phyloP scores from a whole-genome alignment of 2,329 filamentous ascomycete genomes.

The Claviceps fusiformis region DNA sequence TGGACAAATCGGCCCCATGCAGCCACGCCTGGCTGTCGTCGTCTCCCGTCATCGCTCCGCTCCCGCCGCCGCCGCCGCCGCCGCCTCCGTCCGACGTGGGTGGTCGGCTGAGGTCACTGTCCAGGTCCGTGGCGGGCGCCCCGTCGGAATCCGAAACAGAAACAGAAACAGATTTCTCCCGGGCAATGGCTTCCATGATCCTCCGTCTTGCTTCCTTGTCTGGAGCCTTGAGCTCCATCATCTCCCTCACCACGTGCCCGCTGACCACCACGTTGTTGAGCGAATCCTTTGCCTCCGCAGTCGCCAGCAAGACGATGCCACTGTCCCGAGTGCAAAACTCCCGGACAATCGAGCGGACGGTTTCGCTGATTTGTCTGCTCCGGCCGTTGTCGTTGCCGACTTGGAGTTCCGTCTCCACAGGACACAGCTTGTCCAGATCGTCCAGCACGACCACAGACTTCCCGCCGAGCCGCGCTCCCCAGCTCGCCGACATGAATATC shows the following conservation, averaged over 20 bases:
- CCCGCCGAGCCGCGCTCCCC: constrained; percentile 80
- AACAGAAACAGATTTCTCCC: constrained; percentile 29
- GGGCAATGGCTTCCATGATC: constrained; percentile 69
- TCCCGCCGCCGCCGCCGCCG: constrained; percentile 37
- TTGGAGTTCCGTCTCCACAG: constrained; percentile 85
- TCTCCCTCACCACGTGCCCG: constrained; percentile 84
- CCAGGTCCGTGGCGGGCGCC: constrained; percentile 20
- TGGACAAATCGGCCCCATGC: constrained; percentile 48
- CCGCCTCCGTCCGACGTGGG: constrained; percentile 40
- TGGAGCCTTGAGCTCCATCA: constrained; percentile 76
- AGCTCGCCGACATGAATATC: constrained; percentile 77
- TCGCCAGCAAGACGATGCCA: constrained; percentile 75
- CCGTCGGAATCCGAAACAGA: constrained; percentile 10
- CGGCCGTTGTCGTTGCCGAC: constrained; percentile 87
- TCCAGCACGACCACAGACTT: constrained; percentile 77
- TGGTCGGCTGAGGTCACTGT: constrained; percentile 37
- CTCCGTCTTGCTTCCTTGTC: constrained; percentile 79
- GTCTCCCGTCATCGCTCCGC: constrained; percentile 15
- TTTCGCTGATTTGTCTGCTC: constrained; percentile 84
- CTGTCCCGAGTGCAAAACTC: constrained; percentile 73
- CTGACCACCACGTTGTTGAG: constrained; percentile 83
- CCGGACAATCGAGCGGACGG: constrained; percentile 66
- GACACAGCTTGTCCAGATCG: constrained; percentile 85
- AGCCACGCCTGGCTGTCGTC: constrained; percentile 58
- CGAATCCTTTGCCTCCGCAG: constrained; percentile 84